Evolutionary conservation across 2,329 filamentous ascomycete species (phyloP), one percentile per base, ranked within the genome.

Genomic region (Colletotrichum viniferum): DNA sequence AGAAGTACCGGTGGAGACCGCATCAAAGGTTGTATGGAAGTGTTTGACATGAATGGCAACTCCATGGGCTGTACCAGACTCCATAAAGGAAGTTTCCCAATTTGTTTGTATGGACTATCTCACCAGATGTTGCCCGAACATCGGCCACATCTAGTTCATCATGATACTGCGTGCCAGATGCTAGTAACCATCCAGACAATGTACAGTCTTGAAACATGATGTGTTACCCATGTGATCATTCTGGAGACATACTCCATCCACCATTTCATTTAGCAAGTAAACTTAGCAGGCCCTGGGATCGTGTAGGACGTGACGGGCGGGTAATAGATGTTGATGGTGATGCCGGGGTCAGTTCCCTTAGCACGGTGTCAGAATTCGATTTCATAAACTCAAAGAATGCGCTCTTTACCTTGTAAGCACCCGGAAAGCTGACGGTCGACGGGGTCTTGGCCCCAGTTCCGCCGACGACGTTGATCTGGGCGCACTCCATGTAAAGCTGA

Each of bases 401-500:
- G 43, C 7, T 16, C 24, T 72, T 26, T 72, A 79, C 79, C 77
- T 82, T 83, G 79, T 86, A 86, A 38, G 83, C 82, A n/a, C 84
- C 84, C 0, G 84, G 84, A 70, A 86, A 80, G 73, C 81, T 83
- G 74, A 82, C 82, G 1, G 83, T 85, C 12, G 80, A 69, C 0
- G 84, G 81, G 8, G 78, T 78, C 28, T 79, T 81, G 7, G 78
- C 78, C 2, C 81, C 83, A 16, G 80, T 78, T 9, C 84, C 84
- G 34, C 83, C 84, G 4, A 82, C 79, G 9, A 87, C 77, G 58
- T 83, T 83, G 66, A 86, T 83, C 69, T 86, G 83, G 8, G 85
- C 86, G 73, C 87, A 88, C 81, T 87, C 86, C 86, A 87, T 86
- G 68, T 86, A 86, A 52, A 88, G 81, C 77, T 88, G 86, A 5